Evolutionary conservation across 805 yeast species (phyloP).

Genomic region (Scheffersomyces amazonensis): DNA sequence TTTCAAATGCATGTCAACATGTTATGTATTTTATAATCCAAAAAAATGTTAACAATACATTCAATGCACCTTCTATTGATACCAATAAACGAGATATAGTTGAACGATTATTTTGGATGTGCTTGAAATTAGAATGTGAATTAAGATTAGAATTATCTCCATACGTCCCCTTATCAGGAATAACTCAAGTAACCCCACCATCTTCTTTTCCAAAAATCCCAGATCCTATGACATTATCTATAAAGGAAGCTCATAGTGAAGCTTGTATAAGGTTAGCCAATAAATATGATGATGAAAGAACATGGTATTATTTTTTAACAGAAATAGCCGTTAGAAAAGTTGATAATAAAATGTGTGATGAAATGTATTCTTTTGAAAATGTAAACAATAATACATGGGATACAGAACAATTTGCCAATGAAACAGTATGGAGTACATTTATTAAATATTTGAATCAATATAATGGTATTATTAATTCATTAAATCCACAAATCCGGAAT

Average conservation of each 20-base stretch:
- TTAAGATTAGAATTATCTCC: conserved; percentile 33
- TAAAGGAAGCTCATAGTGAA: conserved; percentile 15
- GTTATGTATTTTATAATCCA: conserved; percentile 28
- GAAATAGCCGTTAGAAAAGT: conserved; percentile 39
- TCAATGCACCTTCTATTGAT: not conserved
- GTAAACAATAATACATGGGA: conserved; percentile 19
- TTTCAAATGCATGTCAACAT: conserved; percentile 22
- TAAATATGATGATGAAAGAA: conserved; percentile 21
- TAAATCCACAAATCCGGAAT: conserved; percentile 29
- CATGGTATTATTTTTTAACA: conserved; percentile 39
- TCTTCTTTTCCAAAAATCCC: conserved; percentile 30
- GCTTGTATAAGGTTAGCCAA: conserved; percentile 22
- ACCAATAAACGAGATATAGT: conserved; percentile 13
- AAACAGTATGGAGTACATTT: conserved; percentile 21
- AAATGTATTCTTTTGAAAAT: conserved; percentile 18
- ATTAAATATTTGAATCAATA: conserved; percentile 34
- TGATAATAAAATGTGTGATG: conserved; percentile 35
- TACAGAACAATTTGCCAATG: conserved; percentile 15
- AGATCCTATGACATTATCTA: conserved; percentile 14
- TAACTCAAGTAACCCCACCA: conserved; percentile 28
- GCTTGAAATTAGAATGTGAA: conserved; percentile 37
- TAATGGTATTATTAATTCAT: conserved; percentile 34
- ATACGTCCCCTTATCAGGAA: conserved; percentile 27
- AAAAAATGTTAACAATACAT: conserved; percentile 6
- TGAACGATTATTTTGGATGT: conserved; percentile 34